Evolutionary conservation across 2,329 filamentous ascomycete genomes (phyloP).

Genomic region (Coleophoma eucalyptorum): DNA sequence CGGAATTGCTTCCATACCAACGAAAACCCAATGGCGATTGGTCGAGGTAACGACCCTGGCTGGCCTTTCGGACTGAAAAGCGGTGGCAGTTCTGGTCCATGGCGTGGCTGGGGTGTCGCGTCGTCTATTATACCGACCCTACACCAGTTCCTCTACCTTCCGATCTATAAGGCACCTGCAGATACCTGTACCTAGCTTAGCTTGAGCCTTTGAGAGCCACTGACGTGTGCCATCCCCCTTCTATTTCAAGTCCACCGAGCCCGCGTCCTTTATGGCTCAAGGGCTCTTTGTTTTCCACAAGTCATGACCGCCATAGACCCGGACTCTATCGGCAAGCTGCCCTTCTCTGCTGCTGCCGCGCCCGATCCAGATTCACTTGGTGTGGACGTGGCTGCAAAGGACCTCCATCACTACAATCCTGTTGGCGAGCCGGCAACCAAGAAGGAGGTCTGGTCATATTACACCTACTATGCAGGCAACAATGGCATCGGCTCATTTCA

Average conservation of each 20-base stretch:
- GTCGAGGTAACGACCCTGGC: too few relatives aligned
- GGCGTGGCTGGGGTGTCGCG: too few relatives aligned
- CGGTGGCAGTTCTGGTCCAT: too few relatives aligned
- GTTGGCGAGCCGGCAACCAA: slow-evolving; percentile 18
- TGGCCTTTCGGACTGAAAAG: too few relatives aligned
- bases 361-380: slow-evolving; percentile 6
- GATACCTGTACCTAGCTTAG: too few relatives aligned
- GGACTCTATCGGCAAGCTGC: slow-evolving; percentile 15
- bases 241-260: not conserved
- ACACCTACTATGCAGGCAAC: slow-evolving; percentile 25
- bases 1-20: too few relatives aligned
- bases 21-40: too few relatives aligned
- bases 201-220: too few relatives aligned
- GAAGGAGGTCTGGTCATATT: slow-evolving; percentile 25
- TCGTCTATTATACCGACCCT: too few relatives aligned
- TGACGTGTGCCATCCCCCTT: too few relatives aligned
- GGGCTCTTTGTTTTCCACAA: not conserved
- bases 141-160: too few relatives aligned
- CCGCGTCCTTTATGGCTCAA: not conserved
- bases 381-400: slow-evolving; percentile 4
- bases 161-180: too few relatives aligned
- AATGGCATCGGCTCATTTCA: slow-evolving; percentile 27
- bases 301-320: slow-evolving; percentile 1
- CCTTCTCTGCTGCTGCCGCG: slow-evolving; percentile 19
- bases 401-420: slow-evolving; percentile 11